Evolutionary conservation across 148 eudicot species (phyloP), one percentile per base, ranked within the genome.

Genomic region (Camellia lanceoleosa): DNA sequence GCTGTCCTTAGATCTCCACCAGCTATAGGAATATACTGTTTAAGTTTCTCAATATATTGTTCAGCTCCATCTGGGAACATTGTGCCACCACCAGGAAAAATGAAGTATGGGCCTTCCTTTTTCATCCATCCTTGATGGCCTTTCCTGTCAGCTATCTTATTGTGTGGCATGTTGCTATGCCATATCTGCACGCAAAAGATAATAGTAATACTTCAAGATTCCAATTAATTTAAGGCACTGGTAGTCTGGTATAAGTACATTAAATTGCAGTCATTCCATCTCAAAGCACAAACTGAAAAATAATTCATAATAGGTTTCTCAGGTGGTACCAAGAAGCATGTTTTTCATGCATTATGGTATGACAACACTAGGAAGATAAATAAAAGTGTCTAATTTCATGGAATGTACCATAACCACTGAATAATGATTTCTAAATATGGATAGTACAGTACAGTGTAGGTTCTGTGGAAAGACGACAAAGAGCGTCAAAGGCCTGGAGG

Each of bases 61-160:
- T 80, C 85, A 20, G 99, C 99, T 82, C 99, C 98, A 80, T 88
- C 98, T 16, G 98, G 98, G 75, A 94, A 92, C 98, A 92, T 94
- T 46, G 98, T 94, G 10, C 98, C 98, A 43, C 98, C 99, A 76
- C 99, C 99, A 71, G 99, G 99, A 84, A 97, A 97, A 82, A 97
- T 87, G 80, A 94, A 97, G 88, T 92, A 84, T 67, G 89, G 91
- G 14, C 99, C 98, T 84, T 94, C 97, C 74, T 67, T 85, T 82
- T 94, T 94, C 98, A 94, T 94, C 98, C 98, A 94, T 81, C 98
- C 98, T 60, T 94, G 98, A 79, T 97, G 98, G n/a, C 99, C 98
- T 86, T 97, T 97, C 83, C 98, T 85, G 73, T 94, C 99, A 74
- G 99, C 99, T 88, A 97, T 90, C 83, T 97, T 97, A 84, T 92